These are phyloP conservation scores for Flaveria ramosissima DNA, from an alignment of 129 eudicot species.

Conservation along the genomic window DNA sequence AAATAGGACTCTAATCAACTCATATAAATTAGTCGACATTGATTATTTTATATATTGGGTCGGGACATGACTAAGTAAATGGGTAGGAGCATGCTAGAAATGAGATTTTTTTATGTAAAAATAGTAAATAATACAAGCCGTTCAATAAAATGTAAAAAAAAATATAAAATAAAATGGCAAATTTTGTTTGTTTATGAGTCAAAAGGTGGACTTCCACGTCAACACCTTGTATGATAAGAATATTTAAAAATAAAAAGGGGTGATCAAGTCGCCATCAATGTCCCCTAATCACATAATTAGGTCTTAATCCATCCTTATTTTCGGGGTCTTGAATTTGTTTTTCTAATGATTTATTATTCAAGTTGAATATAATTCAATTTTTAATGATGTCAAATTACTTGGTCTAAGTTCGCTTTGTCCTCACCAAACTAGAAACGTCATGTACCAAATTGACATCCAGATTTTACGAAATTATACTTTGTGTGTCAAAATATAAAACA, in stretches of 20 bases:
- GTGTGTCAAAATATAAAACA: too few species aligned
- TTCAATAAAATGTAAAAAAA: too few species aligned
- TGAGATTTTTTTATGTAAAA: neutral
- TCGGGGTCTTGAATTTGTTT: constrained; percentile 36
- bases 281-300: constrained; percentile 36
- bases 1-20: too few species aligned
- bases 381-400: neutral
- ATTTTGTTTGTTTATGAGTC: constrained; percentile 11
- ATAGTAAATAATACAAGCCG: neutral
- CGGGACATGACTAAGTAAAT: neutral
- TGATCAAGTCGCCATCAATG: constrained; percentile 39
- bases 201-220: constrained; percentile 33
- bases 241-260: constrained; percentile 1
- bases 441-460: too few species aligned
- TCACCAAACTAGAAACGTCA: too few species aligned
- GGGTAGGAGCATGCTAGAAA: constrained; percentile 6
- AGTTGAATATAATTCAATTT: neutral
- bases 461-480: too few species aligned
- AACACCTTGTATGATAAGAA: neutral
- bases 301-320: constrained; percentile 58
- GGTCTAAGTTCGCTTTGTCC: neutral
- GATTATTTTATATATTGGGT: neutral
- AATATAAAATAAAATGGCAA: neutral
- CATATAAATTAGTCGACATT: neutral
- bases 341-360: neutral